These are phyloP conservation scores for Pichia scutulata DNA, from an alignment of 805 yeast genomes.

Conservation along the genomic window DNA sequence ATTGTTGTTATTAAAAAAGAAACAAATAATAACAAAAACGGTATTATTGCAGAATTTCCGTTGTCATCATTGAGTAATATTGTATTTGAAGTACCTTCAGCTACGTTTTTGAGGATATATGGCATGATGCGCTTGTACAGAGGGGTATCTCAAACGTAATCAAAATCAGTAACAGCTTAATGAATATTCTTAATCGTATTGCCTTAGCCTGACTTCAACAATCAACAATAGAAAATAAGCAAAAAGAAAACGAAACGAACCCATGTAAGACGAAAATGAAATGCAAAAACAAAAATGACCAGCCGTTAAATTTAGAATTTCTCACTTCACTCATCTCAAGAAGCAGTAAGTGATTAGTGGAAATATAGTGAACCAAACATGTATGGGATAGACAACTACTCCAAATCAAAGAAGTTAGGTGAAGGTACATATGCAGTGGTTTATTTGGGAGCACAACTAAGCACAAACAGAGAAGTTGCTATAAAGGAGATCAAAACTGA, in stretches of 20 bases:
- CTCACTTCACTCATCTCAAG: background rate
- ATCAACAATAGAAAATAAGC: too few species aligned
- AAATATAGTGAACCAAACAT: background rate
- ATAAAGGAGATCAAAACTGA: constrained; percentile 94
- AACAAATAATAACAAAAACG: background rate
- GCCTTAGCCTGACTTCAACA: background rate
- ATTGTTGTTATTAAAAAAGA: constrained; percentile 1
- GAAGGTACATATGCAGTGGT: constrained; percentile 99
- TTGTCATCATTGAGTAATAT: background rate
- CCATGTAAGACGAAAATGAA: background rate
- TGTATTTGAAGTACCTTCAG: background rate
- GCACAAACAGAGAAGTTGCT: constrained; percentile 61
- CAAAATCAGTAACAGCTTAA: background rate
- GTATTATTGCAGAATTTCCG: background rate
- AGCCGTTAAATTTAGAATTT: background rate
- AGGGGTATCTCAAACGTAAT: background rate
- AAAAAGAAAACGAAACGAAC: too few species aligned
- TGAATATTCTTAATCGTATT: background rate
- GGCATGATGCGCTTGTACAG: background rate
- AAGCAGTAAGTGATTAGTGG: background rate
- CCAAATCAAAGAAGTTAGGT: constrained; percentile 79
- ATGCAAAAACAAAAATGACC: background rate
- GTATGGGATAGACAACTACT: constrained; percentile 21
- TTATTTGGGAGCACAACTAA: constrained; percentile 64
- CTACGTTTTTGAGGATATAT: background rate